These are phyloP conservation scores for Apostasia shenzhenica DNA, from an alignment of 106 monocot species.

Conservation along the genomic window DNA sequence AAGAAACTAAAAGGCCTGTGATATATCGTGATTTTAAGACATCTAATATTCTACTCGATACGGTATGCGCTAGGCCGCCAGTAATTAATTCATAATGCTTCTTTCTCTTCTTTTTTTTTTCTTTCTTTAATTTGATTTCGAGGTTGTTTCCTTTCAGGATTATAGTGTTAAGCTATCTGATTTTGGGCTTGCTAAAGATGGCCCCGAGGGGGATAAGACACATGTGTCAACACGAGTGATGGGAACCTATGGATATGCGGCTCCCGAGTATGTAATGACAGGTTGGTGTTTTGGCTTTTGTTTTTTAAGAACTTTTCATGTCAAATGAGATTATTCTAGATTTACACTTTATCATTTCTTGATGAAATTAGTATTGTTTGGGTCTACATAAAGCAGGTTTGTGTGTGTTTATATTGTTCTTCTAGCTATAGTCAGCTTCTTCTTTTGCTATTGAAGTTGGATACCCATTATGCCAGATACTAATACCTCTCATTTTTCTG, in stretches of 20 bases:
- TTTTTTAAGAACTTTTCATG: neutral
- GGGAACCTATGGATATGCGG: constrained; percentile 46
- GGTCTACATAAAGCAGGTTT: too few species aligned
- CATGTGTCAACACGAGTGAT: constrained; percentile 42
- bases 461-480: too few species aligned
- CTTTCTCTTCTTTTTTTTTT: neutral
- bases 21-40: constrained; percentile 32
- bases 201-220: constrained; percentile 34
- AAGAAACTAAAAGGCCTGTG: constrained; percentile 18
- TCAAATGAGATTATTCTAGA: too few species aligned
- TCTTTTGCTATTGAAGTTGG: too few species aligned
- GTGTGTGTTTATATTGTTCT: too few species aligned
- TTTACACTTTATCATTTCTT: too few species aligned
- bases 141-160: constrained; percentile 14
- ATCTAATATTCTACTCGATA: constrained; percentile 22
- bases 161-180: constrained; percentile 41
- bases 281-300: constrained; percentile 4
- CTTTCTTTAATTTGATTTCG: neutral
- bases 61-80: neutral
- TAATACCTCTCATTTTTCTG: too few species aligned
- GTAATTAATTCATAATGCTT: neutral
- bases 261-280: constrained; percentile 48
- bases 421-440: too few species aligned
- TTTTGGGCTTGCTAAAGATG: constrained; percentile 49
- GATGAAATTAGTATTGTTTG: too few species aligned